A percentile compares a stretch with the other conserved stretches of the same genome.
phyloP scores from a whole-genome alignment of 805 yeast genomes.

The Starmerella apis region DNA sequence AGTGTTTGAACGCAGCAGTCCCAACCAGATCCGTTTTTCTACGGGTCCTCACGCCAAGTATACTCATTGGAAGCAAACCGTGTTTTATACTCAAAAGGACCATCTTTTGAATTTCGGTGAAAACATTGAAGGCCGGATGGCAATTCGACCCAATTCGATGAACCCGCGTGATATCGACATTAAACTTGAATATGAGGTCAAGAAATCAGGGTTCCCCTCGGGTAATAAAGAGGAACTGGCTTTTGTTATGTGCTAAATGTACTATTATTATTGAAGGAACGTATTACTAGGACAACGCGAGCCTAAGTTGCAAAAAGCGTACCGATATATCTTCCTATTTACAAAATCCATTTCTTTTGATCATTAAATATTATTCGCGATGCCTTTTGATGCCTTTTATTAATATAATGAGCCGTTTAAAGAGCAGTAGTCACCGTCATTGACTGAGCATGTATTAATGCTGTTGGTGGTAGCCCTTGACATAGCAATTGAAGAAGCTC shows the following conservation, averaged over 20 bases:
- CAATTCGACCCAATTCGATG: conserved; percentile 59
- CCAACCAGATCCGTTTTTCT: conserved; percentile 53
- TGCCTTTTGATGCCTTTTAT: too few species aligned
- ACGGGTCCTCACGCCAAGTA: conserved; percentile 91
- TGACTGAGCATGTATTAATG: conserved; percentile 80
- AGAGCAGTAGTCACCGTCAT: conserved; percentile 94
- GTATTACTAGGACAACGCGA: background rate
- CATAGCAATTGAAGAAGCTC: conserved; percentile 72
- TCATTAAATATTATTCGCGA: too few species aligned
- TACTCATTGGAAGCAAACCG: conserved; percentile 99
- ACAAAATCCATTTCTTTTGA: too few species aligned
- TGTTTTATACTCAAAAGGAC: conserved; percentile 78
- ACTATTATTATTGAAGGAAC: too few species aligned
- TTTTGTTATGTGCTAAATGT: conserved; percentile 13
- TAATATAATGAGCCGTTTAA: conserved; percentile 26
- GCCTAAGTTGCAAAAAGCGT: too few species aligned
- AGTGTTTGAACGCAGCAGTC: conserved; percentile 47
- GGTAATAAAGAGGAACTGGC: conserved; percentile 6
- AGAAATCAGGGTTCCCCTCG: conserved; percentile 5
- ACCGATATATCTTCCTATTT: too few species aligned
- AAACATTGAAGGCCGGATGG: conserved; percentile 54
- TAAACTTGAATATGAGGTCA: conserved; percentile 42
- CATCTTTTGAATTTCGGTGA: conserved; percentile 71
- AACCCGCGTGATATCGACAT: conserved; percentile 91
- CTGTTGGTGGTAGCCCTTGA: conserved; percentile 66